These are phyloP conservation scores for Cladophialophora exuberans DNA, from an alignment of 2,329 filamentous ascomycete species.

Conservation along the genomic window DNA sequence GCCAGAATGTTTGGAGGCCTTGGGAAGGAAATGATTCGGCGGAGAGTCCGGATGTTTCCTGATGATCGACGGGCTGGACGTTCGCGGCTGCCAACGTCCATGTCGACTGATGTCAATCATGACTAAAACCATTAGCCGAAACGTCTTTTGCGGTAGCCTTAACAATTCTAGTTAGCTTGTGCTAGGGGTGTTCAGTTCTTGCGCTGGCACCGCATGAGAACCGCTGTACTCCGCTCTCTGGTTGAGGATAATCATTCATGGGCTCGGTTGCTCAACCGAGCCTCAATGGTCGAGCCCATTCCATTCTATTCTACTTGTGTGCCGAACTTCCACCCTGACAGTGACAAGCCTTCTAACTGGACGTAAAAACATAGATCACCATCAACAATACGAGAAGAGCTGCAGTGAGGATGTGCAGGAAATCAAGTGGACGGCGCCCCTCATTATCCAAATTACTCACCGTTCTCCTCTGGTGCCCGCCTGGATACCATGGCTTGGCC, in stretches of 20 bases:
- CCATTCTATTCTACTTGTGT: too few relatives aligned
- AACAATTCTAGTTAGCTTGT: too few relatives aligned
- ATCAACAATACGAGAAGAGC: conserved; percentile 15
- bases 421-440: conserved; percentile 25
- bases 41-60: neutral
- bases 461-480: conserved; percentile 19
- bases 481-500: conserved; percentile 45
- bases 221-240: too few relatives aligned
- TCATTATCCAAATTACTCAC: conserved; percentile 29
- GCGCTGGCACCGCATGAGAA: too few relatives aligned
- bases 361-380: conserved; percentile 12
- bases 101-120: neutral
- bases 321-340: too few relatives aligned
- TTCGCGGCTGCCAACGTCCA: neutral
- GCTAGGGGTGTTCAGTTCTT: too few relatives aligned
- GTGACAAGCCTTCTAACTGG: too few relatives aligned
- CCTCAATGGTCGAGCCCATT: too few relatives aligned
- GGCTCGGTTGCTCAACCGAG: too few relatives aligned
- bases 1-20: conserved; percentile 7
- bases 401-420: conserved; percentile 10
- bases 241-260: too few relatives aligned
- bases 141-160: neutral
- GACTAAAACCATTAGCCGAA: neutral
- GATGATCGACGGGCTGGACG: conserved; percentile 7
- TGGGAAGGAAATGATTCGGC: conserved; percentile 4